phyloP scores from a whole-genome alignment of 2,329 filamentous ascomycete species.

The Epichloe sibirici region DNA sequence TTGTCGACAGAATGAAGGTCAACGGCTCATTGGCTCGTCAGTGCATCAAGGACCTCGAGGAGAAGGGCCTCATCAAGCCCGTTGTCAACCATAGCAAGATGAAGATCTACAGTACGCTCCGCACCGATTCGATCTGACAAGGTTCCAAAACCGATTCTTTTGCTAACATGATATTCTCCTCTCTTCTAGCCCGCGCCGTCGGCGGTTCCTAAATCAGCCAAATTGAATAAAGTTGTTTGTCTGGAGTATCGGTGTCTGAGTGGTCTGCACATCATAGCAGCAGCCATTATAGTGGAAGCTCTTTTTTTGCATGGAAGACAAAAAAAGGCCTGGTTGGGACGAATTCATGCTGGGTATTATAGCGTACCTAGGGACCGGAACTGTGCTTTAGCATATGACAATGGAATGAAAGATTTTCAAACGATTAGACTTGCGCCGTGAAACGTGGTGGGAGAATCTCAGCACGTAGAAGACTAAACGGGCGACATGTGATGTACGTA shows the following conservation, averaged over 20 bases:
- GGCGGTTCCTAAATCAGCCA: conserved; percentile 32
- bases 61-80: conserved; percentile 98
- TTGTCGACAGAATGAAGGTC: conserved; percentile 99
- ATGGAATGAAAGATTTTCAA: conserved; percentile 23
- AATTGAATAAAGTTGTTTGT: conserved; percentile 19
- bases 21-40: conserved; percentile 92
- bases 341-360: conserved; percentile 27
- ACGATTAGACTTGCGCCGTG: neutral
- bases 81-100: conserved; percentile 93
- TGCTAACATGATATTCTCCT: conserved; percentile 11
- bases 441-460: no score
- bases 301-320: conserved; percentile 18
- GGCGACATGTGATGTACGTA: no score
- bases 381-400: conserved; percentile 25
- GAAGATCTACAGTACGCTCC: conserved; percentile 80
- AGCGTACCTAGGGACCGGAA: conserved; percentile 25
- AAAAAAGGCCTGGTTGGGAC: conserved; percentile 26
- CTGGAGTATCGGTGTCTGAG: conserved; percentile 27
- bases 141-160: neutral
- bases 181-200: conserved; percentile 44
- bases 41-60: conserved; percentile 86
- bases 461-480: no score
- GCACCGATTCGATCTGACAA: neutral
- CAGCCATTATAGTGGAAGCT: conserved; percentile 22
- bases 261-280: conserved; percentile 23